These are phyloP conservation scores for Myxozyma neglecta DNA, from an alignment of 805 yeast genomes.

Conservation along the genomic window DNA sequence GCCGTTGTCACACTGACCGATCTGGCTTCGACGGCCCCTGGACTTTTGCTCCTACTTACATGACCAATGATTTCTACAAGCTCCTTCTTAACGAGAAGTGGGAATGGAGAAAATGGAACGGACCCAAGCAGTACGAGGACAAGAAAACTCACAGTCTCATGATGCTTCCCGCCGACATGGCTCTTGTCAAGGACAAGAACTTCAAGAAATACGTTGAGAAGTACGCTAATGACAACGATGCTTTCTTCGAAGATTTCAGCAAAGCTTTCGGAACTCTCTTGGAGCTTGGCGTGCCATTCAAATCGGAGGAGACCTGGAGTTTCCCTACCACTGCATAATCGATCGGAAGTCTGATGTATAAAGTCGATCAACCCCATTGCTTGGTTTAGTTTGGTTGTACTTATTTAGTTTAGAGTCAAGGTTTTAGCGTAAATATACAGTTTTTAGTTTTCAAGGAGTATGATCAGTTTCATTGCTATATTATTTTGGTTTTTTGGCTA, in stretches of 20 bases:
- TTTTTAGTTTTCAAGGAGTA: background rate
- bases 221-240: slow-evolving; percentile 66
- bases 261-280: slow-evolving; percentile 64
- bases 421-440: background rate
- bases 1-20: slow-evolving; percentile 61
- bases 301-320: slow-evolving; percentile 39
- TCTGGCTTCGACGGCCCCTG: slow-evolving; percentile 88
- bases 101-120: slow-evolving; percentile 49
- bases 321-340: slow-evolving; percentile 24
- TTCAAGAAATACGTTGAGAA: slow-evolving; percentile 60
- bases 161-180: slow-evolving; percentile 85
- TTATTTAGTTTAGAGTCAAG: too few relatives aligned
- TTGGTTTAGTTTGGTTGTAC: too few relatives aligned
- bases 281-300: slow-evolving; percentile 73
- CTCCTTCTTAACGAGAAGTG: slow-evolving; percentile 56
- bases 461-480: background rate
- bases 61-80: slow-evolving; percentile 68
- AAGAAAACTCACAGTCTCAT: slow-evolving; percentile 52
- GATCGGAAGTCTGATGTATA: background rate
- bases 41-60: slow-evolving; percentile 72
- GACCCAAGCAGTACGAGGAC: slow-evolving; percentile 57
- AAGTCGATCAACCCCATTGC: too few relatives aligned
- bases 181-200: slow-evolving; percentile 55
- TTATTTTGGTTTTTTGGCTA: background rate
- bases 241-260: slow-evolving; percentile 64